Evolutionary conservation across 352 stramenopile genomes (phyloP).

Genomic region (Pythium coloratum): DNA sequence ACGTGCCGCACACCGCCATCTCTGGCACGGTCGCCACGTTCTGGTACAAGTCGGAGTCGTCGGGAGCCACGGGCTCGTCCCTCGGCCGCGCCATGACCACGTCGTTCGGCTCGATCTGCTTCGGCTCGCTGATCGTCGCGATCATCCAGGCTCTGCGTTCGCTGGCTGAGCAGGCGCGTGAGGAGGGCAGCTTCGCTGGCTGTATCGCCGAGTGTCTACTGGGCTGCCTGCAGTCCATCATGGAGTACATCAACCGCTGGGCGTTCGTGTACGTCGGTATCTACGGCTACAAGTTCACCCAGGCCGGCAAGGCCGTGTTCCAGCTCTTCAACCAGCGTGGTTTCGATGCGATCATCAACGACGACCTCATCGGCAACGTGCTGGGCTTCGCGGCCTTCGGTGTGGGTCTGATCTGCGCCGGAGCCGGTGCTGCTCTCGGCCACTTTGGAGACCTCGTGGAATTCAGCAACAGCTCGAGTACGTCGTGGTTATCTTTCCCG

Average conservation of each 20-base stretch:
- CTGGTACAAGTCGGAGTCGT: conserved; percentile 92
- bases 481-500: not conserved
- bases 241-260: conserved; percentile 94
- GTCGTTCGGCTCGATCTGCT: conserved; percentile 95
- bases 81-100: conserved; percentile 88
- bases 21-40: conserved; percentile 94
- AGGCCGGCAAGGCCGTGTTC: conserved; percentile 92
- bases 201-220: conserved; percentile 87
- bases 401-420: conserved; percentile 85
- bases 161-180: conserved; percentile 66
- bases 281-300: conserved; percentile 92
- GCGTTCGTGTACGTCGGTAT: conserved; percentile 95
- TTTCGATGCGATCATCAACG: conserved; percentile 96
- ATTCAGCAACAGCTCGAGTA: conserved; percentile 73
- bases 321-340: conserved; percentile 91
- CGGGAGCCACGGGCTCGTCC: conserved; percentile 77
- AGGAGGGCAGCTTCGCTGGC: conserved; percentile 67
- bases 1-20: conserved; percentile 92
- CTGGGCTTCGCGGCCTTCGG: conserved; percentile 88
- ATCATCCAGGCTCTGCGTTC: conserved; percentile 89
- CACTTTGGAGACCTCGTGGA: conserved; percentile 49
- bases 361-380: conserved; percentile 93
- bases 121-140: conserved; percentile 93
- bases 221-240: conserved; percentile 77
- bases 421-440: conserved; percentile 47